Evolutionary conservation across 2,329 filamentous ascomycete species (phyloP).

Genomic region (Cytospora piceicola): DNA sequence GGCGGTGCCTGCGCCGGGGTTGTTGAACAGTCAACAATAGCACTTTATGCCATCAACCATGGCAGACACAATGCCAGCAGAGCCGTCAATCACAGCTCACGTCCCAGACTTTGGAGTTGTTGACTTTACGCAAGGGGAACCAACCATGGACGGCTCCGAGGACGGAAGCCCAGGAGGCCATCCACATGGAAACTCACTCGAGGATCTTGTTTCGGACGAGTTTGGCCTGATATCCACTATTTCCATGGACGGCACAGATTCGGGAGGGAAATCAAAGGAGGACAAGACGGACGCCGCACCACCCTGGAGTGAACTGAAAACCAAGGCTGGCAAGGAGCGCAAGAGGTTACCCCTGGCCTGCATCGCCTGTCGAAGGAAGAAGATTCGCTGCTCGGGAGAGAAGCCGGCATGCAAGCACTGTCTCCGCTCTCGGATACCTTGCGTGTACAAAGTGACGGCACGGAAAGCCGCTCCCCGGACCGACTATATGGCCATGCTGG

Average conservation of each 20-base stretch:
- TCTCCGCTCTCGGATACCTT: constrained; percentile 86
- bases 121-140: constrained; percentile 25
- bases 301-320: constrained; percentile 82
- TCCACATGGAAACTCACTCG: constrained; percentile 50
- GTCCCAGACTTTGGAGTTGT: constrained; percentile 40
- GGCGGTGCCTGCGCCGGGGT: constrained; percentile 40
- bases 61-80: constrained; percentile 43
- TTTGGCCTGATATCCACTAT: constrained; percentile 56
- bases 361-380: constrained; percentile 94
- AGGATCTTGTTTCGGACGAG: constrained; percentile 61
- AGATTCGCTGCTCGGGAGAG: constrained; percentile 96
- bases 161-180: constrained; percentile 49
- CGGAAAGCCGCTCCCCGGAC: constrained; percentile 92
- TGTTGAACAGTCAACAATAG: constrained; percentile 39
- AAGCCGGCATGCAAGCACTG: constrained; percentile 98
- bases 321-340: constrained; percentile 92
- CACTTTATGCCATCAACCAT: constrained; percentile 42
- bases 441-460: constrained; percentile 96
- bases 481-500: constrained; percentile 99
- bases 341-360: constrained; percentile 92
- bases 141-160: constrained; percentile 49
- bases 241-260: constrained; percentile 57
- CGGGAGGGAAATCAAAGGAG: constrained; percentile 58
- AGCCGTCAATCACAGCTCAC: constrained; percentile 43
- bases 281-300: constrained; percentile 63